Conservation (phyloP, 257 asterid species). For the Apocynum venetum region DNA sequence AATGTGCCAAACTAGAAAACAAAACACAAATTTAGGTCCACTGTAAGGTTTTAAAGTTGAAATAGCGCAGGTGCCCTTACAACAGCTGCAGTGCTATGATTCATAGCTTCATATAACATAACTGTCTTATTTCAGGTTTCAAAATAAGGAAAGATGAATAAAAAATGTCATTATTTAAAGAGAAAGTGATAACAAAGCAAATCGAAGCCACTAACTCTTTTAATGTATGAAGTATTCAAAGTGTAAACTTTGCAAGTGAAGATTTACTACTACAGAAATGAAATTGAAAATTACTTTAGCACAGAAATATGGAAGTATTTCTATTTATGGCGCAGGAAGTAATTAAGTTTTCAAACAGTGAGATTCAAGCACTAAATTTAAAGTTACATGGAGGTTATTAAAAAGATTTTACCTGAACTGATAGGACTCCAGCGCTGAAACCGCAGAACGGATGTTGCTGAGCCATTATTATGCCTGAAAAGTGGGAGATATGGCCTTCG, state of each 20-base stretch:
- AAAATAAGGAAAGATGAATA: neutral
- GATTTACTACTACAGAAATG: neutral
- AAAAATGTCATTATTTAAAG: neutral
- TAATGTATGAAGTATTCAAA: neutral
- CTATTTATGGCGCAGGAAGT: neutral
- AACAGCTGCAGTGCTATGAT: neutral
- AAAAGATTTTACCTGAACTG: slow-evolving; percentile 50
- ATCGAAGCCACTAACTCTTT: neutral
- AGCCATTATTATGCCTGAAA: slow-evolving; percentile 52
- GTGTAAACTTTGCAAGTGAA: neutral
- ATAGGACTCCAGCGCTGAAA: slow-evolving; percentile 94
- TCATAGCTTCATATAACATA: neutral
- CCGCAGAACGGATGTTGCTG: slow-evolving; percentile 61
- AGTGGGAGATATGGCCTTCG: slow-evolving; percentile 63
- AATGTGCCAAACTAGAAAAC: neutral
- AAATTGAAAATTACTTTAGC: neutral
- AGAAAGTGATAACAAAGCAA: neutral
- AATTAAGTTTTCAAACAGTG: neutral
- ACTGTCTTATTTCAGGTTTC: neutral
- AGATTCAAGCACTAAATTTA: neutral
- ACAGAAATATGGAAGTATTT: neutral
- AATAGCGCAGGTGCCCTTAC: neutral
- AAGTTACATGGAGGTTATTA: neutral
- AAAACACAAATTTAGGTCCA: neutral
- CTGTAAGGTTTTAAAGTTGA: neutral